Percentiles rank a stretch among this genome's conserved stretches.
Evolutionary conservation across 202 grass and related monocot genomes (phyloP).

Genomic region (Zizania palustris): DNA sequence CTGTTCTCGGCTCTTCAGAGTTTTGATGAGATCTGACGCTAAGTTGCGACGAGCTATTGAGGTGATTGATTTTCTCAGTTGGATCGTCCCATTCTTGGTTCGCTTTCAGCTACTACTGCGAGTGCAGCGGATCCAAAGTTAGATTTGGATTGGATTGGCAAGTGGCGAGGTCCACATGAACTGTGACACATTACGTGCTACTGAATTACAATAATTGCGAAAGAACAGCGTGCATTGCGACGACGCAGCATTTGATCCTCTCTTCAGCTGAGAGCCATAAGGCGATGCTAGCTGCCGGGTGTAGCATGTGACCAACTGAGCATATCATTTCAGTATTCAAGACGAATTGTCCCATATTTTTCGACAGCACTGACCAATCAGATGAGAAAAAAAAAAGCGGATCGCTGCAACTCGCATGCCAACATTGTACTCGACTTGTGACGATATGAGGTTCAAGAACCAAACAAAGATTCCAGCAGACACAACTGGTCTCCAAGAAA

Average conservation of each 20-base stretch:
- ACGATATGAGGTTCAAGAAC: neutral
- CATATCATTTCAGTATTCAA: neutral
- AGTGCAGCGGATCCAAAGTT: neutral
- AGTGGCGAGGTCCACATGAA: slow-evolving; percentile 23
- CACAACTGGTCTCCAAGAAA: slow-evolving; percentile 27
- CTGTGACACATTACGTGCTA: neutral
- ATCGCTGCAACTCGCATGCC: neutral
- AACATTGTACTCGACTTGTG: neutral
- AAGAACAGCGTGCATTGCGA: neutral
- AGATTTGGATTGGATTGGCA: neutral
- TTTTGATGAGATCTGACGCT: too few relatives aligned
- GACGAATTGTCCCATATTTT: neutral
- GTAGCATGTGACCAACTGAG: slow-evolving; percentile 25
- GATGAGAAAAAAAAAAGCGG: neutral
- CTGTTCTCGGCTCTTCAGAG: too few relatives aligned
- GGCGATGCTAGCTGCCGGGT: neutral
- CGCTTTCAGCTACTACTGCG: too few relatives aligned
- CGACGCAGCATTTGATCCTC: neutral
- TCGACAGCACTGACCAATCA: neutral
- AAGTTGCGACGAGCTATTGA: too few relatives aligned
- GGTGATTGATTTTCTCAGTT: neutral
- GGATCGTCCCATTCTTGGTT: neutral
- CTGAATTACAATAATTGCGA: neutral
- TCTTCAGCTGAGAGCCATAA: neutral
- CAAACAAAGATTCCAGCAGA: neutral